phyloP scores from a whole-genome alignment of 1,284 basidiomycete genomes.

The Austropuccinia psidii region DNA sequence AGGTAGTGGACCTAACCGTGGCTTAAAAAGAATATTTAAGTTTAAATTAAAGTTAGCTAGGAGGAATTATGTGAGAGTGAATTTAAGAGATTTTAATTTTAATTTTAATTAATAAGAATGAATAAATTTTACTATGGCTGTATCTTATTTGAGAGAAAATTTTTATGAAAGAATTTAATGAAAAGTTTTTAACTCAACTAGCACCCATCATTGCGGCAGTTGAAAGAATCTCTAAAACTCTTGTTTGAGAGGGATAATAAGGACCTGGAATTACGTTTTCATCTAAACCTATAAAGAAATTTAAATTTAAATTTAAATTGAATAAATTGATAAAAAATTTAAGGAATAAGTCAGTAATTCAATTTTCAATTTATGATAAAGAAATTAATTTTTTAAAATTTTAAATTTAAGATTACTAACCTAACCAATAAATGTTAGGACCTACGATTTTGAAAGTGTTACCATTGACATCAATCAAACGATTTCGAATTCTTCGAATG shows the following conservation, averaged over 20 bases:
- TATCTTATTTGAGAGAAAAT: not conserved
- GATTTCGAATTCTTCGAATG: not conserved
- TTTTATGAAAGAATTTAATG: not conserved
- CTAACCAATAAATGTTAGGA: slow-evolving; percentile 48
- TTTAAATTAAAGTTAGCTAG: too few species aligned
- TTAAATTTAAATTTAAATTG: not conserved
- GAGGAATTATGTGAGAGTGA: too few species aligned
- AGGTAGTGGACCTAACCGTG: slow-evolving; percentile 46
- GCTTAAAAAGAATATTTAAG: too few species aligned
- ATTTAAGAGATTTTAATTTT: not conserved
- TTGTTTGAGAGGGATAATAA: slow-evolving; percentile 44
- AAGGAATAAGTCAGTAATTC: not conserved
- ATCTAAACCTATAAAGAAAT: slow-evolving; percentile 38
- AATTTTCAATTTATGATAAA: not conserved
- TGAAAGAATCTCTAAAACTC: slow-evolving; percentile 45
- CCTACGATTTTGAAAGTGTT: slow-evolving; percentile 41
- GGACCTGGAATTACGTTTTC: slow-evolving; percentile 45
- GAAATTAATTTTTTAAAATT: not conserved
- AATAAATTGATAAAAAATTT: not conserved
- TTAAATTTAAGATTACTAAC: slow-evolving; percentile 34
- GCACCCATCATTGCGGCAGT: slow-evolving; percentile 47
- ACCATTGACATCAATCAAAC: not conserved
- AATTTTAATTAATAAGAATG: not conserved
- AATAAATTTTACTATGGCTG: not conserved
- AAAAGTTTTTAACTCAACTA: slow-evolving; percentile 35